Base-by-base conservation (phyloP, 306 rosid genomes). In the Castanea crenata region DNA sequence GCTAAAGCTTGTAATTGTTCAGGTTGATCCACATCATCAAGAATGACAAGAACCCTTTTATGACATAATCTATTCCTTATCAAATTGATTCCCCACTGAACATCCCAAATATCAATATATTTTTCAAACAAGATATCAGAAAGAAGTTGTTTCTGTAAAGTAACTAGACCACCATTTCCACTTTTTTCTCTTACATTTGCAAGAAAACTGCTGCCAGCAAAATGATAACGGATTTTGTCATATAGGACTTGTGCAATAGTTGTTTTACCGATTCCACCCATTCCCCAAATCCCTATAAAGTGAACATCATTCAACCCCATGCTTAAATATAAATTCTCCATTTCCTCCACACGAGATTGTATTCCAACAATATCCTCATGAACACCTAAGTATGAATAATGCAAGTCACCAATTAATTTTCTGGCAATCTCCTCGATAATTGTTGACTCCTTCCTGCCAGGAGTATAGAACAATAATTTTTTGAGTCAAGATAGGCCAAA, bases 211-310 rank as follows among this genome's bases (percentile, higher is more conserved):
- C 0, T 15, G 0, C 61, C 76, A 27, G 55, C 51, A 25, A 82
- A 82, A 6, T 3, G 41, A 13, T 57, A 55, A 4, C 25, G 21
- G 55, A 77, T 9, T 13, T 59, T 15, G 8, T 82, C 78, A 67
- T 76, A 70, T 11, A 76, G 52, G 21, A 81, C 81, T 52, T 76
- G 71, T 3, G 85, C 85, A 5, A 76, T 4, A 6, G 81, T 76
- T 52, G 85, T 71, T 64, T 82, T 82, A 0, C 85, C 85, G 25
- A 32, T 34, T 59, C 81, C 81, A 15, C 85, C 81, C 81, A 82
- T 82, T 0, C 79, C 85, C 35, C 65, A 76, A 21, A 82, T 62
- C 21, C 83, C 78, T 0, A 63, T 41, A 3, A 79, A 20, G 0
- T 11, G 27, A 3, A 79, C 78, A 51, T 27, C 68, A 52, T n/a